Base-by-base conservation (phyloP, 148 eudicot genomes). In the Chenopodium berlandieri region DNA sequence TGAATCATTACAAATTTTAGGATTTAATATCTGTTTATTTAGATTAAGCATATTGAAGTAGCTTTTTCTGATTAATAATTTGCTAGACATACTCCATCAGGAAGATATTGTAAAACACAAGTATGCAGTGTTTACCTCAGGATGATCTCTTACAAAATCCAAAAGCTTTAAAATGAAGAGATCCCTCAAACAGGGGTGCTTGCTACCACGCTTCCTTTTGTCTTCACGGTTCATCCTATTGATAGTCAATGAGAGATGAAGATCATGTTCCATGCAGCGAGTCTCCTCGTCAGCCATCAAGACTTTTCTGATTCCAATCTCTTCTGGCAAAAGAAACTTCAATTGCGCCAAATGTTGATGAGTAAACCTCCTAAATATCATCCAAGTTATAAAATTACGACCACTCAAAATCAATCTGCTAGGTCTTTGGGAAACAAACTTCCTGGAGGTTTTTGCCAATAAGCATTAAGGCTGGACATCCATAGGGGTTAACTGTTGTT, bases 251-350 rank as follows among this genome's bases (percentile, higher is more conserved):
- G 89, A 68, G 44, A 95, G 79, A 75, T 81, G 91, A 83, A 94
- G 94, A 85, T 94, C 99, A 17, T 90, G 83, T 84, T 88, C 91
- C 98, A 92, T 90, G 78, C 93, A 91, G 71, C 90, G 75, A 4
- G 92, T 93, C 58, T 80, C 85, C 84, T 94, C 95, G 77, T 93
- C 97, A 16, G 83, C 88, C 65, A 79, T 71, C 76, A 87, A 87
- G n/a, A 90, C 82, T 81, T 84, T 95, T 83, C 84, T 86, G 22
- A 94, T 56, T 79, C 80, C 89, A 84, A 95, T 84, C 74, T 87
- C 95, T 71, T 90, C 97, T 20, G 95, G 94, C 77, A 96, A 83
- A 78, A 96, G 88, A 78, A 83, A 94, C 92, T 92, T 96, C 85
- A 96, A 67, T 76, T 96, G 97, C 58, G 95, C 95, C 87, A 96